Conservation (phyloP, 2,329 filamentous ascomycete genomes). For the Phyllosticta citribraziliensis region DNA sequence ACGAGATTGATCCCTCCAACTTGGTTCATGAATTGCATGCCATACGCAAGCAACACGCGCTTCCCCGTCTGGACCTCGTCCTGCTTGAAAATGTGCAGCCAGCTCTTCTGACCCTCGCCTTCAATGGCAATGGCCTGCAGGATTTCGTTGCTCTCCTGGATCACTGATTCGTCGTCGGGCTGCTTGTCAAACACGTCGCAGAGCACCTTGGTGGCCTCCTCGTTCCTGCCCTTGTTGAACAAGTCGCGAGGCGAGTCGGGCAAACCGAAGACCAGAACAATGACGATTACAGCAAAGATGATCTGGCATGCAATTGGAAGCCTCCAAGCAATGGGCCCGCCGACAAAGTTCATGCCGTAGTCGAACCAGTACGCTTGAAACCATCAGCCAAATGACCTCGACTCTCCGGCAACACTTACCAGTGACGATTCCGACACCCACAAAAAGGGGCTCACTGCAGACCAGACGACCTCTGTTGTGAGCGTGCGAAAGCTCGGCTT, state of each 20-base stretch:
- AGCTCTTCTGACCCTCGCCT: conserved; percentile 7
- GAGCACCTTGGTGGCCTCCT: conserved; percentile 41
- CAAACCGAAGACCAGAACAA: conserved; percentile 30
- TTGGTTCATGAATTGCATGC: conserved; percentile 54
- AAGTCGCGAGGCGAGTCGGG: conserved; percentile 24
- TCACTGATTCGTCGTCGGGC: conserved; percentile 45
- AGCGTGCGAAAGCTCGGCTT: conserved; percentile 43
- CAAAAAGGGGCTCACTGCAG: conserved; percentile 41
- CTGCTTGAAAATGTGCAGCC: conserved; percentile 17
- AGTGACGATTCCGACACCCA: conserved; percentile 40
- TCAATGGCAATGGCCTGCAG: conserved; percentile 38
- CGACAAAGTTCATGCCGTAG: conserved; percentile 35
- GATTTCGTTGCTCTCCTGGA: conserved; percentile 52
- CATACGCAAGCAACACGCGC: conserved; percentile 50
- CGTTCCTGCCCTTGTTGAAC: conserved; percentile 28
- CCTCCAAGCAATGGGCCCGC: conserved; percentile 31
- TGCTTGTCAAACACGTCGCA: conserved; percentile 38
- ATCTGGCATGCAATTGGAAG: conserved; percentile 45
- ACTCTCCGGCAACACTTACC: neutral
- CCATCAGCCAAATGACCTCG: neutral
- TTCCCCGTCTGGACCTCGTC: conserved; percentile 43
- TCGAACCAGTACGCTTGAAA: conserved; percentile 40
- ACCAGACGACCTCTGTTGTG: conserved; percentile 51
- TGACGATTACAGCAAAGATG: conserved; percentile 31
- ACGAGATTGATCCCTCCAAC: conserved; percentile 31